These are phyloP conservation scores for Phytophthora syringae DNA, from an alignment of 352 stramenopile species.

Conservation along the genomic window DNA sequence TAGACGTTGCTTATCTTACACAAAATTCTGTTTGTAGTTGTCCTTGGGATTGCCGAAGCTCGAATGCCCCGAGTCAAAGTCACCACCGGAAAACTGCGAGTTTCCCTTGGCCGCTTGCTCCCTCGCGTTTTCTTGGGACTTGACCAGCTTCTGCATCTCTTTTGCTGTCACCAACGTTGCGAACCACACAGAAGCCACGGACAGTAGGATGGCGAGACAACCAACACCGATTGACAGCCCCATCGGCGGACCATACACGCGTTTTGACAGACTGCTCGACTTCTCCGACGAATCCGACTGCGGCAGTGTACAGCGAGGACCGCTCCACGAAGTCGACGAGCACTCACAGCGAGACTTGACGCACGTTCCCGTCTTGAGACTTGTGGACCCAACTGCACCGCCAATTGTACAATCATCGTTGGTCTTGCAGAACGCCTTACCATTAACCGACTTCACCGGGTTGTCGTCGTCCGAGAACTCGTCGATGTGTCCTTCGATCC, in stretches of 20 bases:
- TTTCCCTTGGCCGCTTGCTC: conserved; percentile 26
- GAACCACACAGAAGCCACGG: conserved; percentile 38
- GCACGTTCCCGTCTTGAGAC: conserved; percentile 56
- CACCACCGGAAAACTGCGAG: conserved; percentile 15
- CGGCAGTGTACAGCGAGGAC: conserved; percentile 50
- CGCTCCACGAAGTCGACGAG: conserved; percentile 54
- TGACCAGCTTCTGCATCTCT: conserved; percentile 22
- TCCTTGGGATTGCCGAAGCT: conserved; percentile 35
- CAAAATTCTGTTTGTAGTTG: conserved; percentile 66
- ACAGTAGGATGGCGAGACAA: conserved; percentile 38
- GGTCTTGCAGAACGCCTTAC: conserved; percentile 53
- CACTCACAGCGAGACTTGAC: conserved; percentile 63
- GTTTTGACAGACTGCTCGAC: conserved; percentile 33
- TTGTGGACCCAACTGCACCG: conserved; percentile 9
- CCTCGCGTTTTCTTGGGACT: conserved; percentile 12
- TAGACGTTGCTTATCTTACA: conserved; percentile 25
- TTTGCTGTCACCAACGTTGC: conserved; percentile 35
- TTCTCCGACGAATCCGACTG: conserved; percentile 40
- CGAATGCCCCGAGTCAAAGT: conserved; percentile 6
- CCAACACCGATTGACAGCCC: conserved; percentile 41
- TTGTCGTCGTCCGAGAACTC: conserved; percentile 72
- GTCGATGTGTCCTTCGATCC: conserved; percentile 68
- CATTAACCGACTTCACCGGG: conserved; percentile 45
- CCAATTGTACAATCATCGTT: conserved; percentile 71
- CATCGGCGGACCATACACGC: conserved; percentile 51